Evolutionary conservation across 176 grass and related monocot genomes (phyloP).

Genomic region (Juncus effusus): DNA sequence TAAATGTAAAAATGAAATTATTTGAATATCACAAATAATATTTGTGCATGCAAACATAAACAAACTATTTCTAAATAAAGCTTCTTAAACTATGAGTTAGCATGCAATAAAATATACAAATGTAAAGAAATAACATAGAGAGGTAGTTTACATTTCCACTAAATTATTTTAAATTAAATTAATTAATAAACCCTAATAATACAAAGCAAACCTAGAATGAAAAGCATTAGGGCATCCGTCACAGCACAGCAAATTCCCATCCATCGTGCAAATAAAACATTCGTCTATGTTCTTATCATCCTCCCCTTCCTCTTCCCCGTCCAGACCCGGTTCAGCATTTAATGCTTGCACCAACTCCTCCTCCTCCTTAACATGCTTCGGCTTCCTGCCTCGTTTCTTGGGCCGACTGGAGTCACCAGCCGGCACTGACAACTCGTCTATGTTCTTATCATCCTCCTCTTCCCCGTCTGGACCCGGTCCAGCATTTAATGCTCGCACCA

Average conservation of each 20-base stretch:
- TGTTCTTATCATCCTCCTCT: too few relatives aligned
- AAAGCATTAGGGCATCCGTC: constrained; percentile 97
- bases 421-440: constrained; percentile 41
- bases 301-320: constrained; percentile 9
- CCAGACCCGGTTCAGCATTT: constrained; percentile 28
- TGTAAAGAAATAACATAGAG: too few relatives aligned
- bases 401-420: constrained; percentile 34
- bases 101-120: too few relatives aligned
- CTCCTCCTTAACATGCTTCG: constrained; percentile 24
- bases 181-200: too few relatives aligned
- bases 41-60: too few relatives aligned
- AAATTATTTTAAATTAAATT: too few relatives aligned
- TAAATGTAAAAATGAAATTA: too few relatives aligned
- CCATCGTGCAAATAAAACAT: constrained; percentile 82
- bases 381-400: constrained; percentile 47
- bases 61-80: too few relatives aligned
- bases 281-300: constrained; percentile 88
- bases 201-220: constrained; percentile 44
- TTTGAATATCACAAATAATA: too few relatives aligned
- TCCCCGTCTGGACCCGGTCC: constrained; percentile 36
- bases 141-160: too few relatives aligned
- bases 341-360: constrained; percentile 9
- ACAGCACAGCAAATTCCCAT: constrained; percentile 92
- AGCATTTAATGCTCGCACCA: constrained; percentile 8
- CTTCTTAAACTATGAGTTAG: too few relatives aligned